phyloP scores from a whole-genome alignment of 2,329 filamentous ascomycete genomes.

The Gnomoniopsis smithogilvyi region DNA sequence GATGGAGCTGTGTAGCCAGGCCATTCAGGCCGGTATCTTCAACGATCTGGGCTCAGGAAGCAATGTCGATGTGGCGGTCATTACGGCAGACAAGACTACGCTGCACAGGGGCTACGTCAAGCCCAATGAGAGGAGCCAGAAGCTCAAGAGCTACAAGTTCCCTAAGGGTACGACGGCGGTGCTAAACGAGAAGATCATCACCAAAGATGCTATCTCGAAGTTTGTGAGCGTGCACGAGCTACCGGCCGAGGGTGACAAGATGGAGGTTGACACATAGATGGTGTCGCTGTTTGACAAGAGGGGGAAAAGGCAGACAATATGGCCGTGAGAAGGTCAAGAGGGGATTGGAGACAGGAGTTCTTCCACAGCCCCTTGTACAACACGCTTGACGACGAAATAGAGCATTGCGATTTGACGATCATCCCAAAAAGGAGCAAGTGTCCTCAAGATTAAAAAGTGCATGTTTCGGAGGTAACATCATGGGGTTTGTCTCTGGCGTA shows the following conservation, averaged over 20 bases:
- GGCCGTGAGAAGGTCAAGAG: constrained; percentile 1
- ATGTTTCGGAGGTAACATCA: not conserved
- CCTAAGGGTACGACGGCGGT: constrained; percentile 89
- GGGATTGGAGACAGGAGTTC: not conserved
- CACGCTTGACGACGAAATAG: constrained; percentile 15
- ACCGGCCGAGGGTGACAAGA: constrained; percentile 64
- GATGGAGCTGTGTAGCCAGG: constrained; percentile 77
- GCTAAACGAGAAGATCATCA: constrained; percentile 94
- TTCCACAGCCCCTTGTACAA: constrained; percentile 13
- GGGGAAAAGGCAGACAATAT: not conserved
- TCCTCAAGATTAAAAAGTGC: not conserved
- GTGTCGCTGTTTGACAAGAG: not conserved
- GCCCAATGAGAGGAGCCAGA: constrained; percentile 86
- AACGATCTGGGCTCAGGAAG: constrained; percentile 96
- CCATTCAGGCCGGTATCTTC: constrained; percentile 95
- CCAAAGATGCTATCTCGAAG: constrained; percentile 87
- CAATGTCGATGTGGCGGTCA: constrained; percentile 95
- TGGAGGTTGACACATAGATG: constrained; percentile 62
- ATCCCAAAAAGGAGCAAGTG: not conserved
- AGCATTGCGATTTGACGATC: constrained; percentile 14
- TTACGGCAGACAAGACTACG: constrained; percentile 92
- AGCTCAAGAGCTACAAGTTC: constrained; percentile 93
- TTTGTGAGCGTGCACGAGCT: constrained; percentile 91
- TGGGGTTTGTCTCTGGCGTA: not conserved
- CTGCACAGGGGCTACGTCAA: constrained; percentile 89